Evolutionary conservation across 2,329 filamentous ascomycete genomes (phyloP), one percentile per base, ranked within the genome.

Genomic region (Cladophialophora exuberans): DNA sequence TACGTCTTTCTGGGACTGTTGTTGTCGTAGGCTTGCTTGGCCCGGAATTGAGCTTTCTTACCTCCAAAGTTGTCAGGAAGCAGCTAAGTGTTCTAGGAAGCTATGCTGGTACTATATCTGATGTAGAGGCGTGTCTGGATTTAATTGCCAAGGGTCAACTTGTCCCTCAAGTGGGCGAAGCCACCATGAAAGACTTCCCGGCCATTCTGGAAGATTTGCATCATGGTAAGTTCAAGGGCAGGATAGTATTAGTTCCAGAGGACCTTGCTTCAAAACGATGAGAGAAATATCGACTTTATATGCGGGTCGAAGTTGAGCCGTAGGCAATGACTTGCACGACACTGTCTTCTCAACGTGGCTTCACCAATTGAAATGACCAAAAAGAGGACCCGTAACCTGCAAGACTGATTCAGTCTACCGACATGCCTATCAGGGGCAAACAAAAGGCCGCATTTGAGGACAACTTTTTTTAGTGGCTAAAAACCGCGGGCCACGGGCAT

Each of bases 141-240:
- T 33, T 60, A 18, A 54, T 60, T 15, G 39, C 50, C 1, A 54
- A 47, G 28, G 47, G 50, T 2, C 42, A 53, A 3, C 35, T 60
- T 9, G 30, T 22, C 20, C 57, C 57, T 23, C 57, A 60, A n/a
- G 54, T 60, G n/a, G 50, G 25, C 17, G 48, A 18, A 7, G 54
- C 45, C 5, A 46, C 36, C 17, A 25, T 60, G 38, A 41, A 22
- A 10, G 46, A 60, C 22, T 54, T 60, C 17, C 54, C 54, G 4
- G n/a, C 22, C 3, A 15, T 57, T 3, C 35, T 60, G 35, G 49
- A 53, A 11, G 50, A 60, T 22, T 30, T 60, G 38, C 50, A 60
- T 26, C 17, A 36, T 11, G 57, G 57, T n/a, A 60, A 60, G 43
- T 47, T 60, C 15, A 60, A 60, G 46, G 52, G 57, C 26, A 43